Base-by-base conservation (phyloP, 148 eudicot genomes). In the Talinum fruticosum region DNA sequence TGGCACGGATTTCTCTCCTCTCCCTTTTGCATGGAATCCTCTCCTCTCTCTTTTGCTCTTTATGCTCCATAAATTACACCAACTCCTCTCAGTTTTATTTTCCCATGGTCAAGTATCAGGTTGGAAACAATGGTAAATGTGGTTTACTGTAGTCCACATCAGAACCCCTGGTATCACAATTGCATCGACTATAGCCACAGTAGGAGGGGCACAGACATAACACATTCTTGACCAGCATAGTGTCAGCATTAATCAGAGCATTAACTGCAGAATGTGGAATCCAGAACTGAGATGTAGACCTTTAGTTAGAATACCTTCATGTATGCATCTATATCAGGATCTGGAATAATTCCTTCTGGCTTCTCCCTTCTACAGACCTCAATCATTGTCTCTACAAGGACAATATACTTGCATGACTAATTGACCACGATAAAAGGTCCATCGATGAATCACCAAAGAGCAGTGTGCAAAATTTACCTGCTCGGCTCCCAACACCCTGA, bases 321-420 rank as follows among this genome's bases (percentile, higher is more conserved):
- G 77, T 83, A 94, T 54, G 90, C 84, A 84, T 92, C 98, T 26
- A 87, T 77, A 51, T 89, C 93, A 34, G 88, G 90, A 84, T 93
- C 93, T n/a, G 97, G 96, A 78, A 90, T 54, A 29, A 93, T 84
- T 75, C 92, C 89, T 70, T 87, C 89, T 62, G 84, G 91, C 78
- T 91, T 93, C 82, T 93, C 98, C 83, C 93, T 87, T 88, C 86
- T 89, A 77, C 78, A 83, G 71, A 93, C 82, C 76, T 89, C 93
- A 57, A 21, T 32, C 88, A 93, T 79, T 54, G 84, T 79, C 59
- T 88, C 97, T 91, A 59, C 28, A 53, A 62, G 72, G 26, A 35
- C 41, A 78, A 64, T 35, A 57, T 49, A 66, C 35, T 24, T 65
- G 68, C 41, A 51, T 66, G 12, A 69, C 29, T 77, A 70, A 41